A percentile compares a stretch with the other conserved stretches of the same genome.
These are phyloP conservation scores for Phaeotremella skinneri DNA, from an alignment of 768 basidiomycete species.

Conservation along the genomic window DNA sequence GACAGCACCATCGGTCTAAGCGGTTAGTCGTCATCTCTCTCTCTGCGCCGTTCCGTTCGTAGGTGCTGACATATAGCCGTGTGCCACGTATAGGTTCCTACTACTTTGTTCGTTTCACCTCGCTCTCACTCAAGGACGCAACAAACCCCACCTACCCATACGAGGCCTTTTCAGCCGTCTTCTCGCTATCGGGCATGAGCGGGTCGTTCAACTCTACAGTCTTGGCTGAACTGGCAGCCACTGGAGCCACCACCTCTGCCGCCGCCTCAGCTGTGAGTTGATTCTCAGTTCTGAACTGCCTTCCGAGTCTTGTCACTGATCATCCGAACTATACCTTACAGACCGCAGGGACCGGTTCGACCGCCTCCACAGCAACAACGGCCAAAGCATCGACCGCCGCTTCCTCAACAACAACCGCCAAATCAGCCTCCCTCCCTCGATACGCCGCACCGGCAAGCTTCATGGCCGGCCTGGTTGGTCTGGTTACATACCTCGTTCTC, in stretches of 20 bases:
- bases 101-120: constrained; percentile 74
- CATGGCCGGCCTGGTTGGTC: constrained; percentile 18
- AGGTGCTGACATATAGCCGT: constrained; percentile 3
- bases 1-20: constrained; percentile 44
- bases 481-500: constrained; percentile 27
- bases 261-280: constrained; percentile 2
- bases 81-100: constrained; percentile 31
- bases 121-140: constrained; percentile 59
- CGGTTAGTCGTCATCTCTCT: constrained; percentile 23
- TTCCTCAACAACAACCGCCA: not conserved
- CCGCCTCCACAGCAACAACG: constrained; percentile 6
- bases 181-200: constrained; percentile 66
- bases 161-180: constrained; percentile 74
- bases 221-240: constrained; percentile 62
- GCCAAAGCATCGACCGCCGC: not conserved
- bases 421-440: constrained; percentile 6
- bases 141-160: constrained; percentile 59
- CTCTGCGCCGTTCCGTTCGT: not conserved
- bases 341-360: constrained; percentile 7
- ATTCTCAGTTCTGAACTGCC: not conserved
- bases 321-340: not conserved
- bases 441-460: constrained; percentile 22
- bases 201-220: constrained; percentile 63
- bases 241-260: constrained; percentile 56
- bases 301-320: not conserved